Evolutionary conservation across 2,329 filamentous ascomycete genomes (phyloP).

Genomic region (Pseudonectria buxi): DNA sequence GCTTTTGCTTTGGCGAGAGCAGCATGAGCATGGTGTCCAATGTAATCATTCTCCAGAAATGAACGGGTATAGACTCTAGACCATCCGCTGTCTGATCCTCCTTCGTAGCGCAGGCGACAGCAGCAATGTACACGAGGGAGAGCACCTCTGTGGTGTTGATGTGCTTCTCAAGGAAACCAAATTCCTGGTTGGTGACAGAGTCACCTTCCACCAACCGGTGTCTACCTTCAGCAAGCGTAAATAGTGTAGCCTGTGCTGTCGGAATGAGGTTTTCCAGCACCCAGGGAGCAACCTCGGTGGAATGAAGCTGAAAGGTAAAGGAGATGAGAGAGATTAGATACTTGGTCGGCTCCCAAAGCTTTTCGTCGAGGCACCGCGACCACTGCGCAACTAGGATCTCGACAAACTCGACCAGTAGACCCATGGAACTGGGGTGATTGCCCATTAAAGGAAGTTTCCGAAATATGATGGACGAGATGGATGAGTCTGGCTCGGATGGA

Average conservation of each 20-base stretch:
- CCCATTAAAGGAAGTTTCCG: constrained; percentile 57
- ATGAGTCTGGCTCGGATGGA: constrained; percentile 54
- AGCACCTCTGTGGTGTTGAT: constrained; percentile 59
- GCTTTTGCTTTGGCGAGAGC: constrained; percentile 59
- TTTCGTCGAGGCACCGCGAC: constrained; percentile 59
- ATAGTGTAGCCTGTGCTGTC: constrained; percentile 52
- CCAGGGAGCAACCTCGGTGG: constrained; percentile 49
- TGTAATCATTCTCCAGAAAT: constrained; percentile 63
- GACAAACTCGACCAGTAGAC: constrained; percentile 58
- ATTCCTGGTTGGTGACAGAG: constrained; percentile 35
- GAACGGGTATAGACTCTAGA: constrained; percentile 24
- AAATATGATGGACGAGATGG: constrained; percentile 61
- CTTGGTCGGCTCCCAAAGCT: constrained; percentile 55
- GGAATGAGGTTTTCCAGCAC: constrained; percentile 52
- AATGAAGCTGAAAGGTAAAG: constrained; percentile 57
- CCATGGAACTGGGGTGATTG: constrained; percentile 40
- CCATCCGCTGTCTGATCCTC: constrained; percentile 24
- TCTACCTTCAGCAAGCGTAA: constrained; percentile 50
- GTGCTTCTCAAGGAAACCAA: constrained; percentile 37
- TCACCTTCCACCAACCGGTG: constrained; percentile 45
- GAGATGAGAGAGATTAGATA: constrained; percentile 58
- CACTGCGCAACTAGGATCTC: constrained; percentile 60
- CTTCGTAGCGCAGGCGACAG: constrained; percentile 50
- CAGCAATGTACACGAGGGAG: constrained; percentile 57
- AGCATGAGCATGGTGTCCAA: constrained; percentile 61